These are phyloP conservation scores for Fusarium sarcochroum DNA, from an alignment of 2,329 filamentous ascomycete genomes.

Conservation along the genomic window DNA sequence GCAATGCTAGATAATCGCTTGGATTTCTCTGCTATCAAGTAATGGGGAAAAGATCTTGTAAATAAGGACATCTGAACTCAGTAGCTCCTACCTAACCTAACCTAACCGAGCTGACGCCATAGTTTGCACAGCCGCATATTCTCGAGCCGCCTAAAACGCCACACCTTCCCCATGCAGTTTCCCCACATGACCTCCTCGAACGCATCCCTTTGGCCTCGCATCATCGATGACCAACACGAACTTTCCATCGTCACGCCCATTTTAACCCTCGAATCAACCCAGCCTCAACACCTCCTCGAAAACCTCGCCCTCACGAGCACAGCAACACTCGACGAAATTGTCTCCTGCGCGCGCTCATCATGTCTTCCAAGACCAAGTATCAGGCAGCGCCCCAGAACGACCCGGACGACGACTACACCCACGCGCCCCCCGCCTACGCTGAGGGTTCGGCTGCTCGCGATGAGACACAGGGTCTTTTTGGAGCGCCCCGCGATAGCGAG, in stretches of 20 bases:
- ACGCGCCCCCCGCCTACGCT: constrained; percentile 86
- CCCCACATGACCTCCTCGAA: constrained; percentile 45
- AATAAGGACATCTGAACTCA: too few relatives aligned
- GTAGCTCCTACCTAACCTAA: too few relatives aligned
- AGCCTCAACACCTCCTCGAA: neutral
- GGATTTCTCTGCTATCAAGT: too few relatives aligned
- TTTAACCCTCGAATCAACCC: constrained; percentile 21
- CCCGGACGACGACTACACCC: constrained; percentile 84
- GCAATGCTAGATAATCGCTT: too few relatives aligned
- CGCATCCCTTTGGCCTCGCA: constrained; percentile 34
- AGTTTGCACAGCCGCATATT: constrained; percentile 34
- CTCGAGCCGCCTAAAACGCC: constrained; percentile 40
- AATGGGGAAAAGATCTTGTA: too few relatives aligned
- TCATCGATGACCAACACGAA: constrained; percentile 41
- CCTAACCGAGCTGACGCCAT: constrained; percentile 40
- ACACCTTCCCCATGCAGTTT: constrained; percentile 19
- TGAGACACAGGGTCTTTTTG: constrained; percentile 70
- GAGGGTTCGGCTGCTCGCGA: constrained; percentile 69
- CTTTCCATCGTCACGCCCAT: constrained; percentile 31
- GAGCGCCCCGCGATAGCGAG: constrained; percentile 81
- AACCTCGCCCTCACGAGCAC: neutral
- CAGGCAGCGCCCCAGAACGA: constrained; percentile 86
- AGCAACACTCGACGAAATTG: neutral
- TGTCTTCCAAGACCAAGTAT: constrained; percentile 87
- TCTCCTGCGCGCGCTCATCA: constrained; percentile 51